A percentile compares a stretch with the other conserved stretches of the same genome.
Conservation (phyloP, 805 yeast genomes). For the Saccharomycopsis javanensis region DNA sequence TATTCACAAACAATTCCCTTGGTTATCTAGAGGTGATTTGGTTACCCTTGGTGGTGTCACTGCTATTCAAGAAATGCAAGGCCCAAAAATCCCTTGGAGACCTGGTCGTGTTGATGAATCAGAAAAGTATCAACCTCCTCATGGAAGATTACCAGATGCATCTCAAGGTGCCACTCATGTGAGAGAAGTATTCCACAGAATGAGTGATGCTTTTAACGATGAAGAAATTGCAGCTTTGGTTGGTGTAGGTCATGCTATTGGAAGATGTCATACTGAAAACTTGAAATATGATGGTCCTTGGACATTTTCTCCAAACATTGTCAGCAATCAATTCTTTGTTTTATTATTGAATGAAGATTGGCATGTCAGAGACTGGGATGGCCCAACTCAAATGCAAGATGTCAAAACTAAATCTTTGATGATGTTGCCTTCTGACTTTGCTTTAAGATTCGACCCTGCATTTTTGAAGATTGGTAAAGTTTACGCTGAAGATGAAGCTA, state of each 20-base stretch:
- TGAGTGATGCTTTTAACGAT: constrained; percentile 48
- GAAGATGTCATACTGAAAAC: constrained; percentile 57
- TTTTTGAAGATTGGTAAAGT: constrained; percentile 52
- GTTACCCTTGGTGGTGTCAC: constrained; percentile 73
- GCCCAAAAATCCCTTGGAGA: constrained; percentile 73
- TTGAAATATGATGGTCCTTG: constrained; percentile 86
- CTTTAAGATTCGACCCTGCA: constrained; percentile 49
- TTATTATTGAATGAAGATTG: constrained; percentile 46
- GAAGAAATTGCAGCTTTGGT: constrained; percentile 64
- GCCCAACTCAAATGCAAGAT: constrained; percentile 55
- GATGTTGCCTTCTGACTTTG: constrained; percentile 83
- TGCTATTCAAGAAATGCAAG: constrained; percentile 70
- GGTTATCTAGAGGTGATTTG: constrained; percentile 73
- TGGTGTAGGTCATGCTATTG: constrained; percentile 69
- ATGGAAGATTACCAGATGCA: constrained; percentile 71
- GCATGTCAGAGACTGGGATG: constrained; percentile 49
- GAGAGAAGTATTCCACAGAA: constrained; percentile 48
- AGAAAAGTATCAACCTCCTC: constrained; percentile 44
- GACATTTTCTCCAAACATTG: constrained; percentile 71
- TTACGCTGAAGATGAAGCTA: constrained; percentile 57
- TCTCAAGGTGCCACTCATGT: constrained; percentile 55
- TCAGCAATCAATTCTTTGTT: constrained; percentile 66
- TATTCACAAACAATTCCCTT: constrained; percentile 44
- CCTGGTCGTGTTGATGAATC: constrained; percentile 65
- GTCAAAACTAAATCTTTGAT: constrained; percentile 51